Evolutionary conservation across 352 stramenopile species (phyloP).

Genomic region (Globisporangium uncinulatum): DNA sequence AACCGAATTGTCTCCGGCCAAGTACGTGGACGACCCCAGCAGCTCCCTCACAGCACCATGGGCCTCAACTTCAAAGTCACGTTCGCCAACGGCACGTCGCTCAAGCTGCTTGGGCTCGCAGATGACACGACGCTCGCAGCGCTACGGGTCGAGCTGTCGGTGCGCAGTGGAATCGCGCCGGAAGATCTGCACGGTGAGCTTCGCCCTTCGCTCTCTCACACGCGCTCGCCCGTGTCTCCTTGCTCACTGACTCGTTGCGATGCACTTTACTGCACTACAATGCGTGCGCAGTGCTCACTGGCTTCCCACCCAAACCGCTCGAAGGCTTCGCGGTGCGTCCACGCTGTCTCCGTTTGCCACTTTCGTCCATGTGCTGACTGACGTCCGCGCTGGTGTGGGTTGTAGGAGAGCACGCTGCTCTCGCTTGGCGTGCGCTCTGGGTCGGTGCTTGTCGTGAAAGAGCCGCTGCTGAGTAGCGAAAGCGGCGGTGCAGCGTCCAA

Average conservation of each 20-base stretch:
- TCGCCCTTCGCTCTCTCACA: background rate
- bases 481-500: slow-evolving; percentile 7
- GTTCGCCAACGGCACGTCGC: slow-evolving; percentile 66
- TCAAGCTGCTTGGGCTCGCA: slow-evolving; percentile 57
- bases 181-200: slow-evolving; percentile 60
- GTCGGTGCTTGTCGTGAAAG: slow-evolving; percentile 70
- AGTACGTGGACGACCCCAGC: background rate
- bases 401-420: slow-evolving; percentile 36
- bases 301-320: slow-evolving; percentile 65
- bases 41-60: background rate
- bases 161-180: slow-evolving; percentile 50
- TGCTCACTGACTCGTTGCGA: background rate
- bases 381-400: background rate
- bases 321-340: slow-evolving; percentile 48
- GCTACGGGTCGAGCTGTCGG: slow-evolving; percentile 39
- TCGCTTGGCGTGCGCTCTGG: slow-evolving; percentile 57
- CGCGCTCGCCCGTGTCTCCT: background rate
- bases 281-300: slow-evolving; percentile 54
- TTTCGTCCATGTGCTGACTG: background rate
- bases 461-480: slow-evolving; percentile 23
- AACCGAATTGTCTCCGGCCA: background rate
- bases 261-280: background rate
- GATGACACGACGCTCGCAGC: slow-evolving; percentile 59
- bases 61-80: slow-evolving; percentile 61
- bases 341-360: slow-evolving; percentile 6